Conservation (phyloP, 139 green algal species). For the Zygnema circumcarinatum region DNA sequence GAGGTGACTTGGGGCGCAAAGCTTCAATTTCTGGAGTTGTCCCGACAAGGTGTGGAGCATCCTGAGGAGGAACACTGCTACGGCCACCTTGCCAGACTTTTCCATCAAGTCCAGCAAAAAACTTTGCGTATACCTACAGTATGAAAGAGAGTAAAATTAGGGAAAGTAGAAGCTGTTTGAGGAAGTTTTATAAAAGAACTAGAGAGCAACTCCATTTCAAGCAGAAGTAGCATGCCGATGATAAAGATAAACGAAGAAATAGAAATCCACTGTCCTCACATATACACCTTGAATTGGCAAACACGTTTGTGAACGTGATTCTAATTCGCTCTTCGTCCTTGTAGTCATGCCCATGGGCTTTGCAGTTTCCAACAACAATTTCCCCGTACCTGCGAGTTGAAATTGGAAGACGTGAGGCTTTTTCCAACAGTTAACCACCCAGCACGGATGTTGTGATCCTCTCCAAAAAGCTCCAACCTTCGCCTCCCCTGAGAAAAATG, state of each 20-base stretch:
- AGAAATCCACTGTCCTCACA: no score
- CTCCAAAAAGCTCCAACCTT: slow-evolving; percentile 85
- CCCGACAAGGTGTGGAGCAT: slow-evolving; percentile 70
- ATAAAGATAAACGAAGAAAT: no score
- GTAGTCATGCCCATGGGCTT: no score
- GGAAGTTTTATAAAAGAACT: background rate
- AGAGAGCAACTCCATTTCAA: no score
- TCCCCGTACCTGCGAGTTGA: slow-evolving; percentile 68
- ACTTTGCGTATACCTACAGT: slow-evolving; percentile 66
- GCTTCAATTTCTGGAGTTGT: slow-evolving; percentile 75
- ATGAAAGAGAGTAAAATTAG: background rate
- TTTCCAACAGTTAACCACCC: slow-evolving; percentile 84
- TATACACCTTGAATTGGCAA: no score
- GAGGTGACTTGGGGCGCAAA: slow-evolving; percentile 68
- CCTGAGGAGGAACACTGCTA: slow-evolving; percentile 58
- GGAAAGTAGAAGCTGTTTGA: background rate
- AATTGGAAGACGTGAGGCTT: slow-evolving; percentile 75
- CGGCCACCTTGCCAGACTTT: slow-evolving; percentile 61
- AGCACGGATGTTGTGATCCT: slow-evolving; percentile 84
- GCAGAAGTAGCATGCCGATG: no score
- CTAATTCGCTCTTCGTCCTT: no score
- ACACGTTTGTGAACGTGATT: no score
- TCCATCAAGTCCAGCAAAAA: slow-evolving; percentile 71
- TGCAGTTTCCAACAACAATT: no score
- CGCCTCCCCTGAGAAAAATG: slow-evolving; percentile 70